Base-by-base conservation (phyloP, 176 grass and related monocot species). In the Paspalum vaginatum region DNA sequence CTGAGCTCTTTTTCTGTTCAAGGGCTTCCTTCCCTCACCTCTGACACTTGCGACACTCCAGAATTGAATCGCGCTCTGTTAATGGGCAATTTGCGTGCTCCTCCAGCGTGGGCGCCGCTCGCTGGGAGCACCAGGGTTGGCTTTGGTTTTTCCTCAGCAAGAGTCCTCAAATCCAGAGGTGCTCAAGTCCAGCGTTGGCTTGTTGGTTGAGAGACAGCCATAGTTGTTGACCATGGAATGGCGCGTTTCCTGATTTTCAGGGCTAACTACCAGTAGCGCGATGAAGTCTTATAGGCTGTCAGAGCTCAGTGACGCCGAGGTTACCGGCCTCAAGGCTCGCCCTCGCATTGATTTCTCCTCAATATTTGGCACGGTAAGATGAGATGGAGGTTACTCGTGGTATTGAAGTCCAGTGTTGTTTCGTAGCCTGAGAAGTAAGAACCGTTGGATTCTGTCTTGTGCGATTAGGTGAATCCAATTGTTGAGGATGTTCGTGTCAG, bases 281-380 rank as follows among this genome's bases (percentile, higher is more conserved):
- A 98, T 98, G 95, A 98, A 93, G 67, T 98, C 92, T 9, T 98
- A 93, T 52, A 98, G 47, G 55, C 65, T 98, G 65, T 91, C 89
- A 13, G 90, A 98, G 56, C 80, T 98, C n/a, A 93, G 72, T 6
- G 83, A 98, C 39, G 20, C 77, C 0, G 95, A 98, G 81, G 70
- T 95, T 56, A 80, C 83, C 47, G 56, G 83, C 78, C 90, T 98
- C 54, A 98, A 89, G 69, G 92, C 90, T 53, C 95, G 95, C 6
- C 95, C 95, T 17, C 92, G 95, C 27, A 87, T 98, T 39, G 95
- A 95, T 82, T 98, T 98, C 72, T 69, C 95, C 62, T 98, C 95
- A 54, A 98, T 98, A 84, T 98, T 98, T 64, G 74, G 76, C 78
- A 83, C 84, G 65, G 95, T 98, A 37, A 84, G 88, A 66, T 86